phyloP scores from a whole-genome alignment of 2,329 filamentous ascomycete species.

The Akanthomyces lecanii region DNA sequence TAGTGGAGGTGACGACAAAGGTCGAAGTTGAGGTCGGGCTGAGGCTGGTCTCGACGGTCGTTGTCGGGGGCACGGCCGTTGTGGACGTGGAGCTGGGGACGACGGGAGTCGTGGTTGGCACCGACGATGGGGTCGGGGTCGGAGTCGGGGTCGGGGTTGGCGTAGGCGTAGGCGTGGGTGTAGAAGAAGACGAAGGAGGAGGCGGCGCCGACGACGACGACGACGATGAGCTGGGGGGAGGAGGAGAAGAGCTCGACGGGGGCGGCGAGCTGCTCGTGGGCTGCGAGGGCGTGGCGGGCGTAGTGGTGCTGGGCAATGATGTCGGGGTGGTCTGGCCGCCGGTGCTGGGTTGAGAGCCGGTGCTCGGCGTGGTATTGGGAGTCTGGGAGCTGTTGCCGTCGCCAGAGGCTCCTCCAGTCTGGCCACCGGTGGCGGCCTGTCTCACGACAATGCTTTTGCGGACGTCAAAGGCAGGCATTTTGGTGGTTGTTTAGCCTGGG shows the following conservation, averaged over 20 bases:
- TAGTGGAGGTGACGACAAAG: constrained; percentile 27
- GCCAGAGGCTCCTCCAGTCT: neutral
- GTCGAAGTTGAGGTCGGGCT: constrained; percentile 23
- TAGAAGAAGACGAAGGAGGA: neutral
- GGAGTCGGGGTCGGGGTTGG: constrained; percentile 15
- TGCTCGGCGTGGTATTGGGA: neutral
- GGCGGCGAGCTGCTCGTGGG: constrained; percentile 2
- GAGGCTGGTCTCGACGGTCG: neutral
- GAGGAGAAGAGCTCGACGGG: neutral
- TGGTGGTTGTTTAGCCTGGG: neutral
- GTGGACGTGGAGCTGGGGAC: constrained; percentile 13
- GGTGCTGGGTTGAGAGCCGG: neutral
- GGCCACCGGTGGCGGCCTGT: constrained; percentile 5
- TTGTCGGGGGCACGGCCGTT: neutral
- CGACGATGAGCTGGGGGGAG: neutral
- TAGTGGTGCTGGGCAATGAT: neutral
- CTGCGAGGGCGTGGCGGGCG: neutral
- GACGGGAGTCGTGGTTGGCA: neutral
- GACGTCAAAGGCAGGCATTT: constrained; percentile 6
- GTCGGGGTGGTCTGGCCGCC: neutral
- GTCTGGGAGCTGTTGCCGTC: neutral
- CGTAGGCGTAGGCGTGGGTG: neutral
- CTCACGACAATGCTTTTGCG: constrained; percentile 4
- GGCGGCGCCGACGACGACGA: neutral
- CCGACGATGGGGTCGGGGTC: neutral